Evolutionary conservation across 78 protist genomes (phyloP), one percentile per base, ranked within the genome.

Genomic region (Monosiga brevicollis): DNA sequence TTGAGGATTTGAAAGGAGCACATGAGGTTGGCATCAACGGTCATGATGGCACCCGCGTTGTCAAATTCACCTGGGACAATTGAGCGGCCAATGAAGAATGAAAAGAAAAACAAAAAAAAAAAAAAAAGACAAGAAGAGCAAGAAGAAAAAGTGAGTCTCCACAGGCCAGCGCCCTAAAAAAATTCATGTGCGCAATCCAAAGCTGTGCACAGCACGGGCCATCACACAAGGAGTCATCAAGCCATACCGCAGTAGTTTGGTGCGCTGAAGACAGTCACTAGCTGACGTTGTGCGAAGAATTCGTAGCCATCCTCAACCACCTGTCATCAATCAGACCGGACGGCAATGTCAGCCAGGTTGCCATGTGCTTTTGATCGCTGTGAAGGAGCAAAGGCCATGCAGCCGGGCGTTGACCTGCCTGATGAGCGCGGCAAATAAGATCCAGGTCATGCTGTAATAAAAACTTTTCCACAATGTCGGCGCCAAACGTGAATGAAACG

Each of bases 231-330:
- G 0, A 97, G 96, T 62, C 93, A 92, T 87, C 95, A 97, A 85
- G 94, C 97, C 89, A 97, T 91, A 54, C 98, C 98, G 87, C 98
- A 97, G 86, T 98, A 98, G 91, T 97, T 96, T 35, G 99, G 98
- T 23, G 99, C 99, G 0, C 95, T 87, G 87, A 98, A 98, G 49
- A 97, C 54, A 2, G 99, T 98, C 32, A 98, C 99, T 40, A 97
- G 91, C 89, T 93, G 90, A 37, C 99, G 86, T 84, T 93, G 87
- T 0, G 98, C 99, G 73, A 97, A 98, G 88, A 98, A 98, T 88
- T 98, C 98, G 87, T 98, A 86, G 49, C 89, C 89, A n/a, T 86
- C 89, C 76, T 84, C 78, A 2, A 76, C 78, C 32, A 91, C 98
- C 86, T 83, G 81, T 36, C 22, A 10, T n/a, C n/a, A n/a, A n/a